phyloP scores from a whole-genome alignment of 805 yeast species.

The Candida orba region DNA sequence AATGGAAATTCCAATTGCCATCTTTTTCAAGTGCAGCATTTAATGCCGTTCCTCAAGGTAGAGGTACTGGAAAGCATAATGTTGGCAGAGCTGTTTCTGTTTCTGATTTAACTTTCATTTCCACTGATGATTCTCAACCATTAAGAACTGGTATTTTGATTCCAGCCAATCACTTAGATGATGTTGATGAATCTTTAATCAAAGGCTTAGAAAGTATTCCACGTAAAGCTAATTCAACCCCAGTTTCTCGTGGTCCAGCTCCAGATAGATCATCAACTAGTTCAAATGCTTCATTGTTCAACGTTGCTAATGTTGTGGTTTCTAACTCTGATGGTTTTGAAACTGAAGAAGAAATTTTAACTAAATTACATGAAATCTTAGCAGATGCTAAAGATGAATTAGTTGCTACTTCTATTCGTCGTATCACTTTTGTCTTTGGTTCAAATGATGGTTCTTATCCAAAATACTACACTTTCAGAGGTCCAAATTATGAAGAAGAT shows the following conservation, averaged over 20 bases:
- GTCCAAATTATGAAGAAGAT: constrained; percentile 80
- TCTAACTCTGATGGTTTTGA: constrained; percentile 67
- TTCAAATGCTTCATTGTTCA: constrained; percentile 41
- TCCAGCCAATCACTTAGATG: constrained; percentile 79
- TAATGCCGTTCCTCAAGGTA: constrained; percentile 54
- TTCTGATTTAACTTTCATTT: constrained; percentile 82
- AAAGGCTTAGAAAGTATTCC: constrained; percentile 73
- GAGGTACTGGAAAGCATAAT: constrained; percentile 31
- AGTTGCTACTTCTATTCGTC: constrained; percentile 68
- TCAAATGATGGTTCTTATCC: constrained; percentile 83
- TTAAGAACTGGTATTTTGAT: constrained; percentile 80
- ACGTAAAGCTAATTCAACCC: constrained; percentile 29
- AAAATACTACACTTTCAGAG: constrained; percentile 90
- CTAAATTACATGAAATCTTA: constrained; percentile 55
- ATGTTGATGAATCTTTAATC: constrained; percentile 72
- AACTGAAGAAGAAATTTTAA: constrained; percentile 61
- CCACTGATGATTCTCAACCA: constrained; percentile 60
- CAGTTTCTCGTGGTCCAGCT: constrained; percentile 35
- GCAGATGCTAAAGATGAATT: constrained; percentile 67
- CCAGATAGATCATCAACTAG: constrained; percentile 36
- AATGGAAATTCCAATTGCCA: constrained; percentile 87
- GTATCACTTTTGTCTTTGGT: constrained; percentile 88
- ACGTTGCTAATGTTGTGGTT: constrained; percentile 78
- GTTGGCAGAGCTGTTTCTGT: constrained; percentile 88
- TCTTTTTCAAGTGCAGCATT: constrained; percentile 63